Conservation (phyloP, 176 grass and related monocot species). For the Eragrostis curvula region DNA sequence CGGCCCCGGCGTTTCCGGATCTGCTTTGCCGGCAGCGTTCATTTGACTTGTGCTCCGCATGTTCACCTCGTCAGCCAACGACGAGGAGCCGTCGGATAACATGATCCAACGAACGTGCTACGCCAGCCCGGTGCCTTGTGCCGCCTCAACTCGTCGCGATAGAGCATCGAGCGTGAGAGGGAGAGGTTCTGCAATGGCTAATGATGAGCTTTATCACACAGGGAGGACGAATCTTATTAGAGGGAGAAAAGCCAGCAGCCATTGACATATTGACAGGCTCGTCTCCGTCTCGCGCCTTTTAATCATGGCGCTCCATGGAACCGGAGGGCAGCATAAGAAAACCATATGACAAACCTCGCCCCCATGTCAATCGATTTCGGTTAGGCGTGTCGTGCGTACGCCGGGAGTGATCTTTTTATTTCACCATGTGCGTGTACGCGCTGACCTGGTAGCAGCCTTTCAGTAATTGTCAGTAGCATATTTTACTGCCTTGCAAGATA, state of each 20-base stretch:
- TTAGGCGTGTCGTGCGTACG: background rate
- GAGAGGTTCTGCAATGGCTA: slow-evolving; percentile 50
- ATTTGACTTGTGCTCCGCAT: slow-evolving; percentile 43
- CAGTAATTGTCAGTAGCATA: too few species aligned
- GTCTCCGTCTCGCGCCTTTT: slow-evolving; percentile 38
- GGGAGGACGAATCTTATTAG: slow-evolving; percentile 59
- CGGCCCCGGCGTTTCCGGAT: slow-evolving; percentile 31
- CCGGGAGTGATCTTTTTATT: background rate
- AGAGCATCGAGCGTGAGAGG: background rate
- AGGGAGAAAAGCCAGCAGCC: slow-evolving; percentile 53
- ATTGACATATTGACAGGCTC: slow-evolving; percentile 57
- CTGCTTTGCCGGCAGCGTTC: slow-evolving; percentile 39
- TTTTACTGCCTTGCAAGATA: too few species aligned
- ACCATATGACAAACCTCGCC: slow-evolving; percentile 41
- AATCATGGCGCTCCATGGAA: slow-evolving; percentile 53
- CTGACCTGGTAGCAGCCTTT: background rate
- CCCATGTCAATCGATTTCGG: slow-evolving; percentile 5
- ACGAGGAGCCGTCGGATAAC: background rate
- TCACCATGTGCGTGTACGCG: background rate
- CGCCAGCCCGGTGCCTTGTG: background rate
- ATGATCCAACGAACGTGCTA: background rate
- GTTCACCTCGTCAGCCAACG: background rate
- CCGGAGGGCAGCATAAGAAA: slow-evolving; percentile 51
- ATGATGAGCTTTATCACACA: slow-evolving; percentile 68
- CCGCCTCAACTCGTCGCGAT: background rate